Evolutionary conservation across 495 filamentous ascomycete species (phyloP).

Genomic region (Podospora tetraspora): DNA sequence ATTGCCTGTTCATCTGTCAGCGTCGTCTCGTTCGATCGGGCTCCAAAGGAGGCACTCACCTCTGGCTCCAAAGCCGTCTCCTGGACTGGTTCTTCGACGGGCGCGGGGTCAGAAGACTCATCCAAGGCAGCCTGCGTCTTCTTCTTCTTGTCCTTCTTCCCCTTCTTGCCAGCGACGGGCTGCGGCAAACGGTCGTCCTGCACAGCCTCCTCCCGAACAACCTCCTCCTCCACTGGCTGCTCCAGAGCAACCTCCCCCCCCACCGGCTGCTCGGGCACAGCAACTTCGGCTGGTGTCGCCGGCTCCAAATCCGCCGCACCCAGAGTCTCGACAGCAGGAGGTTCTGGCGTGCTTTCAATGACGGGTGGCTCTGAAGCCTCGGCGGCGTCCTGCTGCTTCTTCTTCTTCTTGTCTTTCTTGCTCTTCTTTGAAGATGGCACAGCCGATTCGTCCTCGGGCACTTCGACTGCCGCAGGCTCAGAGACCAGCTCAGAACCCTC

Average conservation of each 20-base stretch:
- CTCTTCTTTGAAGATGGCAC: conserved; percentile 15
- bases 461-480: background rate
- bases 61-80: background rate
- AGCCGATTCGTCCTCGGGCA: background rate
- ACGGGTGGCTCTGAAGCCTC: background rate
- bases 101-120: background rate
- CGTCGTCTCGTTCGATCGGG: background rate
- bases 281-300: background rate
- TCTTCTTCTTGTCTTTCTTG: conserved; percentile 31
- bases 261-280: background rate
- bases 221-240: background rate
- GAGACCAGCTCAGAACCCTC: background rate
- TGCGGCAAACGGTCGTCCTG: conserved; percentile 4
- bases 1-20: background rate
- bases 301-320: background rate
- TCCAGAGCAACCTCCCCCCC: background rate
- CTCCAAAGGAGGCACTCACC: background rate
- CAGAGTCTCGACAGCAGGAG: background rate
- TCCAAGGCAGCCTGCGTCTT: conserved; percentile 6
- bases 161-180: conserved; percentile 16
- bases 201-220: background rate
- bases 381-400: conserved; percentile 3
- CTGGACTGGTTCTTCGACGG: background rate
- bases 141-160: conserved; percentile 24
- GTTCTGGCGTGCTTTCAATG: background rate